Evolutionary conservation across 2,329 filamentous ascomycete species (phyloP).

Genomic region (Fusarium marasasianum): DNA sequence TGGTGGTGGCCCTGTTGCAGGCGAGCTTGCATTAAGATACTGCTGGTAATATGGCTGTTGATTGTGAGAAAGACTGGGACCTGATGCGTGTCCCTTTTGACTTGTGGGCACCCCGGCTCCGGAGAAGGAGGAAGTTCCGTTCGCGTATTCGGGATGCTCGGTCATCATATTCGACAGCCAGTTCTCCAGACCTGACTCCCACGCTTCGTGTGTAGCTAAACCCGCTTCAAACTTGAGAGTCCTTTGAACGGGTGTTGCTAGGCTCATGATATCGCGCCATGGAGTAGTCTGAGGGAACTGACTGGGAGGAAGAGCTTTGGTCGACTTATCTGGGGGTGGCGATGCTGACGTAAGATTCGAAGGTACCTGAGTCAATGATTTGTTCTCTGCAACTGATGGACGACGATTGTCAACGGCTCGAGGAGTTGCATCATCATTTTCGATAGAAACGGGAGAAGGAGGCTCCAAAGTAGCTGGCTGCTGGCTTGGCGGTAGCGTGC

Average conservation of each 20-base stretch:
- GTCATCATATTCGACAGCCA: constrained; percentile 62
- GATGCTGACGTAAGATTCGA: constrained; percentile 49
- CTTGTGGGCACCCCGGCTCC: constrained; percentile 20
- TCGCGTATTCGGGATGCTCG: constrained; percentile 59
- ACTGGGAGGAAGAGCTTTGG: constrained; percentile 18
- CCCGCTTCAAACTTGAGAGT: constrained; percentile 79
- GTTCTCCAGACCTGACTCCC: constrained; percentile 77
- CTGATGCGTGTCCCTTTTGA: constrained; percentile 32
- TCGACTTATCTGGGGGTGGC: constrained; percentile 47
- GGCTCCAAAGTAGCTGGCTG: constrained; percentile 47
- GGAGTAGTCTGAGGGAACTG: constrained; percentile 54
- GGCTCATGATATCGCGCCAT: constrained; percentile 81
- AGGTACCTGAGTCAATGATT: constrained; percentile 49
- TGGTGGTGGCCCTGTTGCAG: constrained; percentile 41
- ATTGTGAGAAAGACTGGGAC: constrained; percentile 38
- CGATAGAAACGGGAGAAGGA: constrained; percentile 55
- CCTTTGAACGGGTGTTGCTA: constrained; percentile 72
- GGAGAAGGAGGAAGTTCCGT: constrained; percentile 47
- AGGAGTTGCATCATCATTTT: constrained; percentile 44
- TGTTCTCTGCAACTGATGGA: constrained; percentile 54
- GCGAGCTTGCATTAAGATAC: constrained; percentile 58
- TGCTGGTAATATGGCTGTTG: constrained; percentile 66
- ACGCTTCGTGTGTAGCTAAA: constrained; percentile 73
- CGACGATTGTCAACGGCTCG: constrained; percentile 40
- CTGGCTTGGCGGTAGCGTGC: constrained; percentile 32